phyloP scores from a whole-genome alignment of 805 yeast genomes.

The Lipomyces mesembrius region DNA sequence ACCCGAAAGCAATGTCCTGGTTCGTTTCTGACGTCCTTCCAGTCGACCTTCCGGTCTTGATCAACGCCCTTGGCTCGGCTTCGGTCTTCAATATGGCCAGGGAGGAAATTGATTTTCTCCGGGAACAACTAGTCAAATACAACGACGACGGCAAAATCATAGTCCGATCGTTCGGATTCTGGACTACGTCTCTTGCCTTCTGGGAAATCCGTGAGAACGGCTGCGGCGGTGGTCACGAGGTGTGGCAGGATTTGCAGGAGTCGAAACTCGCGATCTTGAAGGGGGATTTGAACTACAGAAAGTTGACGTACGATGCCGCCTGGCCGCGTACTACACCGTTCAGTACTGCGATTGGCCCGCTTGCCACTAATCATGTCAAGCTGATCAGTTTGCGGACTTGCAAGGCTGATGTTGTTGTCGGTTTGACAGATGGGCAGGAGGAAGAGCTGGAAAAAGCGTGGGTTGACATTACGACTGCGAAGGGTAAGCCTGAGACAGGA shows the following conservation, averaged over 20 bases:
- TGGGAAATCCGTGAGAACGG: slow-evolving; percentile 67
- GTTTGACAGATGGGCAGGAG: slow-evolving; percentile 72
- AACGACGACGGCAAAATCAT: slow-evolving; percentile 54
- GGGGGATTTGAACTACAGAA: slow-evolving; percentile 96
- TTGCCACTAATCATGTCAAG: slow-evolving; percentile 66
- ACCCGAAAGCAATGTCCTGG: slow-evolving; percentile 93
- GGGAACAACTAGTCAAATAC: slow-evolving; percentile 52
- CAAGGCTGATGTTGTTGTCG: slow-evolving; percentile 95
- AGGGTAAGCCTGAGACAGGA: slow-evolving; percentile 40
- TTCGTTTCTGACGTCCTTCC: slow-evolving; percentile 96
- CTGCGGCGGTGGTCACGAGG: slow-evolving; percentile 59
- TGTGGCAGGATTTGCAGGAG: slow-evolving; percentile 61
- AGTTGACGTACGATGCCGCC: slow-evolving; percentile 82
- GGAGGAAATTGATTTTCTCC: slow-evolving; percentile 55
- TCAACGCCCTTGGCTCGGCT: slow-evolving; percentile 35
- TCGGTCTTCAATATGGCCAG: slow-evolving; percentile 55
- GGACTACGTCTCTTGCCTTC: slow-evolving; percentile 82
- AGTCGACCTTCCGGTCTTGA: slow-evolving; percentile 61
- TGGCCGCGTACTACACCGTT: slow-evolving; percentile 89
- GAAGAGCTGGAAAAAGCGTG: slow-evolving; percentile 67
- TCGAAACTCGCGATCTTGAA: slow-evolving; percentile 78
- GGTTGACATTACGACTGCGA: slow-evolving; percentile 63
- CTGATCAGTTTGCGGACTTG: slow-evolving; percentile 84
- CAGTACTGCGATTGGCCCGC: slow-evolving; percentile 65
- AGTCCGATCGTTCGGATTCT: slow-evolving; percentile 69